phyloP scores from a whole-genome alignment of 176 grass and related monocot genomes.

The Bonia amplexicaulis region DNA sequence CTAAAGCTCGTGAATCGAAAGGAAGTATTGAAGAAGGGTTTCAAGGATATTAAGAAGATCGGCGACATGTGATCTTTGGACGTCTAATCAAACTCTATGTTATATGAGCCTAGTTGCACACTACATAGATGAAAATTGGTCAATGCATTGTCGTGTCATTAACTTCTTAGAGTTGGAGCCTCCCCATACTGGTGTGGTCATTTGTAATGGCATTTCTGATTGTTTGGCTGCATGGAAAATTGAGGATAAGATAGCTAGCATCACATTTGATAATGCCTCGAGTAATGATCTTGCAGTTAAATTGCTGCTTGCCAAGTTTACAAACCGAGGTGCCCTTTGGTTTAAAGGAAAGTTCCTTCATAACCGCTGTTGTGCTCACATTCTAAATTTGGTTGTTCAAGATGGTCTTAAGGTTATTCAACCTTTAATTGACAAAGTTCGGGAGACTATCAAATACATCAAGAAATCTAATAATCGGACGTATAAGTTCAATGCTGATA shows the following conservation, averaged over 20 bases:
- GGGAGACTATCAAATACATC: no score
- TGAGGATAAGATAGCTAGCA: not conserved
- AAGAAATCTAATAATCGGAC: no score
- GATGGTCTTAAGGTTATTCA: no score
- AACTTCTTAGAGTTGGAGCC: no score
- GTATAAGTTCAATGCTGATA: no score
- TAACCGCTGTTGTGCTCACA: not conserved
- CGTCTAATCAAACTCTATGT: not conserved
- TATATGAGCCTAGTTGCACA: not conserved
- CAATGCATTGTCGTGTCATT: no score
- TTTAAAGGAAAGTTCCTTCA: not conserved
- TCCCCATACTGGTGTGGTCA: no score
- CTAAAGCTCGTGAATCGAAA: not conserved
- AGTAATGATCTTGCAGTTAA: not conserved
- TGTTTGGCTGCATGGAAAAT: no score
- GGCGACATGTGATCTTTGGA: slow-evolving; percentile 1
- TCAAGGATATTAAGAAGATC: not conserved
- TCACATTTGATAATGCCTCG: not conserved
- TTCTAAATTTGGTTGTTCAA: not conserved
- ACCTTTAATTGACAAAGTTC: no score
- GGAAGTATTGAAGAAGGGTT: not conserved
- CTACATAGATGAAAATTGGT: not conserved
- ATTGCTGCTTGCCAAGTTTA: not conserved
- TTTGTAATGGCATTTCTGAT: no score
- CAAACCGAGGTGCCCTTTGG: not conserved